phyloP scores from a whole-genome alignment of 257 asterid genomes.

The Scutellaria barbata region DNA sequence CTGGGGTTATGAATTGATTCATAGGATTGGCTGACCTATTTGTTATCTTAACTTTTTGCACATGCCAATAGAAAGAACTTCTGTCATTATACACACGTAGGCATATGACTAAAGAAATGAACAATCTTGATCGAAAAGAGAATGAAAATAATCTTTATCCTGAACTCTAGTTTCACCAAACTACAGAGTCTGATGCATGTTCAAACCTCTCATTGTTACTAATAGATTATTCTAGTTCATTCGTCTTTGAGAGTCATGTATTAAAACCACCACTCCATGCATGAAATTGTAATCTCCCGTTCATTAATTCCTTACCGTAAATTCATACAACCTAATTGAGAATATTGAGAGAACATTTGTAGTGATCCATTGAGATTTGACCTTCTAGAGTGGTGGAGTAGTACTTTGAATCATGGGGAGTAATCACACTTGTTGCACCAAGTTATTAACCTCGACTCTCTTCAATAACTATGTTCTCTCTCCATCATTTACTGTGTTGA shows the following conservation, averaged over 20 bases:
- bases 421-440: background rate
- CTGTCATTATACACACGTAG: background rate
- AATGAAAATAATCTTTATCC: background rate
- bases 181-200: background rate
- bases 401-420: constrained; percentile 8
- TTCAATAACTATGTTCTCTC: constrained; percentile 11
- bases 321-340: background rate
- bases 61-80: background rate
- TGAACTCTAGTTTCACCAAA: constrained; percentile 1
- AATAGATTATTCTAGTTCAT: background rate
- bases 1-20: background rate
- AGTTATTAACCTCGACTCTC: constrained; percentile 4
- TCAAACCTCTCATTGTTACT: background rate
- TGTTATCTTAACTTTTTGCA: background rate
- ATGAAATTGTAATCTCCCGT: background rate
- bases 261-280: constrained; percentile 4
- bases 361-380: constrained; percentile 12
- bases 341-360: background rate
- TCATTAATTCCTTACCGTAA: background rate
- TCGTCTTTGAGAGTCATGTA: background rate
- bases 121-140: constrained; percentile 6
- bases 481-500: background rate
- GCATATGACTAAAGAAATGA: background rate
- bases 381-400: background rate
- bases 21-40: background rate